A percentile compares a stretch with the other conserved stretches of the same genome.
These are phyloP conservation scores for Ailanthus altissimus DNA, from an alignment of 345 rosid genomes.

Conservation along the genomic window DNA sequence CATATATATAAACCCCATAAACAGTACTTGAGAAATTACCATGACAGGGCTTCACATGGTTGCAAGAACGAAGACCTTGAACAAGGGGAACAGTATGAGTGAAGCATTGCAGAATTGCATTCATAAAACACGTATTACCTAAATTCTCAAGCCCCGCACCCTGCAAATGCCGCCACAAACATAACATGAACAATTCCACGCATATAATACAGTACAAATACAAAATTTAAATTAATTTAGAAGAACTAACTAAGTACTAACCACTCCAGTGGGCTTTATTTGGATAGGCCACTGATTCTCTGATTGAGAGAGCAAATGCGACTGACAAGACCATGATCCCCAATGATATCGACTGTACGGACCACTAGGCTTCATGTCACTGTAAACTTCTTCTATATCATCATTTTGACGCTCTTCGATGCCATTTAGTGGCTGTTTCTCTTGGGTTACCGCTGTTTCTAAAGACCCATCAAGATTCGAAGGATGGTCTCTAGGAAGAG, in stretches of 20 bases:
- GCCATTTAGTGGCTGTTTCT: neutral
- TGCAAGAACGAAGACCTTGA: constrained; percentile 46
- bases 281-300: neutral
- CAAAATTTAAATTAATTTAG: neutral
- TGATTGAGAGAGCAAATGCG: neutral
- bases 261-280: constrained; percentile 22
- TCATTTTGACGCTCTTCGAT: neutral
- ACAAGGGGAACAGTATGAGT: constrained; percentile 83
- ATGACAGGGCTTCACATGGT: constrained; percentile 47
- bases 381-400: neutral
- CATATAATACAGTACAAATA: neutral
- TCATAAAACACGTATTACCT: constrained; percentile 86
- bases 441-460: neutral
- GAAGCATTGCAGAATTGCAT: constrained; percentile 83
- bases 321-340: neutral
- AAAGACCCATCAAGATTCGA: neutral
- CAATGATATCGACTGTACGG: constrained; percentile 1
- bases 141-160: constrained; percentile 81
- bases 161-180: constrained; percentile 37
- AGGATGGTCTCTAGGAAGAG: neutral
- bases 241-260: constrained; percentile 19
- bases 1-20: neutral
- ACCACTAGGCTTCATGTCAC: neutral
- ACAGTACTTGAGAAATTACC: constrained; percentile 23
- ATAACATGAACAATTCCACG: neutral